Evolutionary conservation across 2,329 filamentous ascomycete genomes (phyloP).

Genomic region (Hirsutella rhossiliensis): DNA sequence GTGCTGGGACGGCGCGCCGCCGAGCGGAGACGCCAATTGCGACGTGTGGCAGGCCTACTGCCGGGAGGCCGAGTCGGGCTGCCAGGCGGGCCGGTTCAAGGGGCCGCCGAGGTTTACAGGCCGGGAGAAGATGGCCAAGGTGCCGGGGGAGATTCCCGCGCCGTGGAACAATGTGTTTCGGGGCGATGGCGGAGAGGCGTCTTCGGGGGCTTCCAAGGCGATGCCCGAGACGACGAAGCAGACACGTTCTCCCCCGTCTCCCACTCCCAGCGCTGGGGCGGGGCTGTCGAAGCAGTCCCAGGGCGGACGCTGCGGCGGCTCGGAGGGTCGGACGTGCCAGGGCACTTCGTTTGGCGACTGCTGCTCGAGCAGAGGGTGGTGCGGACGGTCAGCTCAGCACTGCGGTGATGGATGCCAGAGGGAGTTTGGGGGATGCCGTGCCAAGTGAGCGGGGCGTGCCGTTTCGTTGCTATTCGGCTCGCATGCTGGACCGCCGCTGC

Average conservation of each 20-base stretch:
- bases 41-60: conserved; percentile 53
- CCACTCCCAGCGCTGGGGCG: not conserved
- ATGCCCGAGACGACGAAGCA: not conserved
- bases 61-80: conserved; percentile 29
- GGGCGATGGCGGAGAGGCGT: not conserved
- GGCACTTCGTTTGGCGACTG: conserved; percentile 29
- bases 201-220: not conserved
- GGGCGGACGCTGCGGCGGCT: conserved; percentile 27
- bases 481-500: no score
- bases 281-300: conserved; percentile 1
- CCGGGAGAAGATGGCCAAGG: conserved; percentile 15
- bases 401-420: conserved; percentile 24
- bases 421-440: conserved; percentile 20
- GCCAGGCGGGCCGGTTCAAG: conserved; percentile 26
- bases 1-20: conserved; percentile 49
- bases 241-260: no score
- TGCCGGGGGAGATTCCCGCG: conserved; percentile 21
- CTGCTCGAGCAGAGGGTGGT: conserved; percentile 28
- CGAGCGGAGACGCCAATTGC: conserved; percentile 49
- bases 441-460: not conserved
- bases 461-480: not conserved
- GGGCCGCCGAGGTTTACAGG: conserved; percentile 35
- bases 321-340: conserved; percentile 25
- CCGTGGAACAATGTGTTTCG: conserved; percentile 14
- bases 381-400: conserved; percentile 21